A percentile compares a stretch with the other conserved stretches of the same genome.
Conservation (phyloP, 176 grass and related monocot species). For the maize (Zea mays) region DNA sequence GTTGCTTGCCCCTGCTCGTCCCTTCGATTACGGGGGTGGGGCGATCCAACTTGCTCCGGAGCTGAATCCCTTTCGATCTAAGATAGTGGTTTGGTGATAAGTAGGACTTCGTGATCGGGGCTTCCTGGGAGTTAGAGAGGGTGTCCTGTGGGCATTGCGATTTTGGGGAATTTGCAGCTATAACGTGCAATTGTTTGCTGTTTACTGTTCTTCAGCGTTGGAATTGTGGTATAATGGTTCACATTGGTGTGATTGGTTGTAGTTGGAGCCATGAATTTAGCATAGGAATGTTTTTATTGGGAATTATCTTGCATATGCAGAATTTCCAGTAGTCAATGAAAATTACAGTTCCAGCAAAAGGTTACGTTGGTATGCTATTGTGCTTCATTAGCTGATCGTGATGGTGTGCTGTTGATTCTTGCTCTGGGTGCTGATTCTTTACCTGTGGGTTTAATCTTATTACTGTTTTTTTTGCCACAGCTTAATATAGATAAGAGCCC, state of each 20-base stretch:
- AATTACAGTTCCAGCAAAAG: neutral
- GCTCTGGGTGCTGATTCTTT: neutral
- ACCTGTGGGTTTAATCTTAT: slow-evolving; percentile 11
- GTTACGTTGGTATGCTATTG: neutral
- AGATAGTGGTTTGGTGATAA: neutral
- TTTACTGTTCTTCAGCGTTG: slow-evolving; percentile 5
- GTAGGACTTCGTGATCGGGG: slow-evolving; percentile 4
- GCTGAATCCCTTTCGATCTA: neutral
- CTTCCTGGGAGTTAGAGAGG: neutral
- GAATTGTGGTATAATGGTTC: neutral
- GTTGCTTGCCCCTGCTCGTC: neutral
- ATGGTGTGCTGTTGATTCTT: neutral
- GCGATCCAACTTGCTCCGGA: slow-evolving; percentile 19
- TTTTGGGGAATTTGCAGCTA: slow-evolving; percentile 9
- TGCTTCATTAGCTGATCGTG: slow-evolving; percentile 9
- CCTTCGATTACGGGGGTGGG: slow-evolving; percentile 5
- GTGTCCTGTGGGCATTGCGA: slow-evolving; percentile 22
- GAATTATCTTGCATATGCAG: neutral
- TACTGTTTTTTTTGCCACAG: slow-evolving; percentile 41
- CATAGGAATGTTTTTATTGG: neutral
- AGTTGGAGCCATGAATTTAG: neutral
- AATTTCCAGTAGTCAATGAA: neutral
- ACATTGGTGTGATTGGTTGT: slow-evolving; percentile 12
- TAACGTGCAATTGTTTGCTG: neutral
- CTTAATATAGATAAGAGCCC: slow-evolving; percentile 98